These are phyloP conservation scores for Calamus simplicifolius DNA, from an alignment of 176 grass and related monocot genomes.

Conservation along the genomic window DNA sequence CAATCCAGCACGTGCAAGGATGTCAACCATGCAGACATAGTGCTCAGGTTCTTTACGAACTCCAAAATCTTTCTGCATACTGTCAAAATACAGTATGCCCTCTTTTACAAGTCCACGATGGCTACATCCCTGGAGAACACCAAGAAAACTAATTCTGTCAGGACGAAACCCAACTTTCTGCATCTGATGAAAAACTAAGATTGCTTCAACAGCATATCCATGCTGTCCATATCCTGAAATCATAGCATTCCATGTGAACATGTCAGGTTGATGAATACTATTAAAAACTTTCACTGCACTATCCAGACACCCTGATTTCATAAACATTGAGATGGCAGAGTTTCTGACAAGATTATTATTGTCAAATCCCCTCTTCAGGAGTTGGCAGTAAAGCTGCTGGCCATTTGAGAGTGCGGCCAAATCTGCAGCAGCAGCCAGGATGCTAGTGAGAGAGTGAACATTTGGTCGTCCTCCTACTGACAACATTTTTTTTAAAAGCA, in stretches of 20 bases:
- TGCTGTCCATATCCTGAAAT: slow-evolving; percentile 3
- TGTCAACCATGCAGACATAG: slow-evolving; percentile 1
- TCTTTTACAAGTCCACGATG: not conserved
- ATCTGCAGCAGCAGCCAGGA: slow-evolving; percentile 2
- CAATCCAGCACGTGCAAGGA: not conserved
- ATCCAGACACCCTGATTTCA: not conserved
- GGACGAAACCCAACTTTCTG: not conserved
- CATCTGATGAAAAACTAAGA: slow-evolving; percentile 1
- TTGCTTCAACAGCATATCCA: not conserved
- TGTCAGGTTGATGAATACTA: not conserved
- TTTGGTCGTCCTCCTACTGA: not conserved
- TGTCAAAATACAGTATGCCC: not conserved
- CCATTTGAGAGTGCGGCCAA: not conserved
- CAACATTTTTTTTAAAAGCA: not conserved
- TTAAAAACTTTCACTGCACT: not conserved
- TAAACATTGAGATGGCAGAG: slow-evolving; percentile 3
- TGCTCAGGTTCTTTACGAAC: not conserved
- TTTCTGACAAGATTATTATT: not conserved
- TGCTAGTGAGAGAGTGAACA: not conserved
- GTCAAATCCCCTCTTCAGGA: slow-evolving; percentile 2
- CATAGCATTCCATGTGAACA: not conserved
- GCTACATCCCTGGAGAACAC: slow-evolving; percentile 4
- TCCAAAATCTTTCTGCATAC: slow-evolving; percentile 4
- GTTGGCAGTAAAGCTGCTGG: not conserved
- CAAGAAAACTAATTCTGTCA: slow-evolving; percentile 4